Conservation (phyloP, 2,329 filamentous ascomycete genomes). For the Aspergillus sp. region DNA sequence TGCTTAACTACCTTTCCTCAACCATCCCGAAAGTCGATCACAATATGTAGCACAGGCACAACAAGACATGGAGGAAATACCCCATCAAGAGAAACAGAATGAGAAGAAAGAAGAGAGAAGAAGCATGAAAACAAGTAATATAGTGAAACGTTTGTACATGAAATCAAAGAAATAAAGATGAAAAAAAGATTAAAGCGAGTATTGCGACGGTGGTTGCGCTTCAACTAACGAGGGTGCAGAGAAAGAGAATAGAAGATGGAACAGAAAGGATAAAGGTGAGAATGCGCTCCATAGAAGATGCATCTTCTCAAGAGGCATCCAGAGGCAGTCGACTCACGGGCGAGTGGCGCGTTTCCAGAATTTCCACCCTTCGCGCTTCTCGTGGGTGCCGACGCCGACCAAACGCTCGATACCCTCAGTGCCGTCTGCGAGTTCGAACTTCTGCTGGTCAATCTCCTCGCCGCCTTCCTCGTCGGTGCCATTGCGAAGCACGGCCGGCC, state of each 20-base stretch:
- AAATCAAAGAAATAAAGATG: neutral
- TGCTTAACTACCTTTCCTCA: neutral
- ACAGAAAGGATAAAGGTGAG: neutral
- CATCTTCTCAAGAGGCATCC: no score
- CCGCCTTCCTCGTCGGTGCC: slow-evolving; percentile 77
- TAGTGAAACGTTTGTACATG: no score
- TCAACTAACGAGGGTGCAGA: neutral
- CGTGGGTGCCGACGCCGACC: slow-evolving; percentile 72
- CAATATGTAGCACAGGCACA: no score
- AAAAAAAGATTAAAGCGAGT: neutral
- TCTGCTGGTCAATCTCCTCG: slow-evolving; percentile 89
- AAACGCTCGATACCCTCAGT: slow-evolving; percentile 82
- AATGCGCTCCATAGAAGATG: no score
- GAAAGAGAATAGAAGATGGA: neutral
- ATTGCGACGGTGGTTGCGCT: no score
- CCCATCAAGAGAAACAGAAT: neutral
- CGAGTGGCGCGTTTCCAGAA: slow-evolving; percentile 63
- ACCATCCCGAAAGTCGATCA: neutral
- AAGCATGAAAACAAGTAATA: neutral
- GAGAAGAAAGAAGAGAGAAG: slow-evolving; percentile 1
- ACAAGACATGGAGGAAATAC: no score
- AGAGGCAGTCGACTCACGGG: neutral
- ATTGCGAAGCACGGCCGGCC: slow-evolving; percentile 86
- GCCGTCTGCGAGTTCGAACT: slow-evolving; percentile 79
- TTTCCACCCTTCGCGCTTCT: slow-evolving; percentile 77